These are phyloP conservation scores for Inga leiocalycina DNA, from an alignment of 306 rosid species.

Conservation along the genomic window DNA sequence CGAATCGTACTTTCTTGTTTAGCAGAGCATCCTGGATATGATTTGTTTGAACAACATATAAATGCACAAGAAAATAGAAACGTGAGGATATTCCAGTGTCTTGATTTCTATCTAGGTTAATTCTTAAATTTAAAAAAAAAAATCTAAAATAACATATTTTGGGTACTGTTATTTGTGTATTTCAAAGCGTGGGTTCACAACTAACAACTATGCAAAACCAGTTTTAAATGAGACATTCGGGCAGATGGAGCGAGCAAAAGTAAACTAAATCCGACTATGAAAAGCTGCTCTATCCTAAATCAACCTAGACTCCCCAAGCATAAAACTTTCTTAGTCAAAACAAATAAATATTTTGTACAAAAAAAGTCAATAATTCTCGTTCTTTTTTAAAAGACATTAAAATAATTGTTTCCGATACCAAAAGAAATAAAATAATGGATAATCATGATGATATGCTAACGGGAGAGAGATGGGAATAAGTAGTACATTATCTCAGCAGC, in stretches of 20 bases:
- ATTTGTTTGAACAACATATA: constrained; percentile 1
- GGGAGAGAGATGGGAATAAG: background rate
- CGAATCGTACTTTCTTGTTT: constrained; percentile 37
- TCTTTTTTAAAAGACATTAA: background rate
- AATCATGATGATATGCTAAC: too few species aligned
- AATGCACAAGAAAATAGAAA: background rate
- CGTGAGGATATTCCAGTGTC: background rate
- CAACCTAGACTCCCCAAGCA: background rate
- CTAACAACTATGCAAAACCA: background rate
- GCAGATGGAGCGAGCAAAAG: background rate
- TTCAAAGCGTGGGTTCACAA: background rate
- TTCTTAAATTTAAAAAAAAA: background rate
- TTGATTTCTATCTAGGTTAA: background rate
- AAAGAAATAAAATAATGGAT: too few species aligned
- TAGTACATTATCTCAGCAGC: background rate
- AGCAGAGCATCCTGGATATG: constrained; percentile 25
- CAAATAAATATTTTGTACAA: background rate
- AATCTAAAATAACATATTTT: background rate
- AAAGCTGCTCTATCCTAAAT: background rate
- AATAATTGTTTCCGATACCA: too few species aligned
- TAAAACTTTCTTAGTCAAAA: background rate
- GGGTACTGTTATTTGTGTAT: background rate
- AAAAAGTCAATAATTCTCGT: background rate
- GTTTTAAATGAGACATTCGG: background rate
- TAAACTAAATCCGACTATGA: background rate